Percentiles rank a stretch among this genome's conserved stretches.
Evolutionary conservation across 148 eudicot genomes (phyloP).

Genomic region (Linanthus parryae): DNA sequence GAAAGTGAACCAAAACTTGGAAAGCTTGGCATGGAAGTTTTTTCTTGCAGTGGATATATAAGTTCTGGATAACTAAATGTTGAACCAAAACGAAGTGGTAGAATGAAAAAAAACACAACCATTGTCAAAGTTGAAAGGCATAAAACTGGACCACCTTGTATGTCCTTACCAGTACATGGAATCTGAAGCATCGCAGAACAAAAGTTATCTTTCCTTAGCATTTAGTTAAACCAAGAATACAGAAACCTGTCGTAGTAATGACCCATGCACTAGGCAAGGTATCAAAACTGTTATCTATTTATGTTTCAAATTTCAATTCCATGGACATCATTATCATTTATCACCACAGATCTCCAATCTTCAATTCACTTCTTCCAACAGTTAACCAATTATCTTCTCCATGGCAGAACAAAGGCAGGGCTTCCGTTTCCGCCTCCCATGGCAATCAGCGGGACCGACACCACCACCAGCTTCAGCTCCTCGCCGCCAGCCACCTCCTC

Average conservation of each 20-base stretch:
- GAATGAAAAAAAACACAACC: neutral
- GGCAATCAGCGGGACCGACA: too few species aligned
- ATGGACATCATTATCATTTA: constrained; percentile 1
- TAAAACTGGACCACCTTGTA: neutral
- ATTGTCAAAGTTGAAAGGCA: neutral
- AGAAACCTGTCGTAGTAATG: neutral
- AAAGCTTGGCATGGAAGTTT: too few species aligned
- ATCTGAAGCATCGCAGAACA: constrained; percentile 2
- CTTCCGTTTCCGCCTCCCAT: constrained; percentile 13
- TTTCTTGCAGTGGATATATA: too few species aligned
- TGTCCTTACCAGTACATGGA: neutral
- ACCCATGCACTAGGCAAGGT: constrained; percentile 4
- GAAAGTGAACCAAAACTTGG: too few species aligned
- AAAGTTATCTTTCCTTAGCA: neutral
- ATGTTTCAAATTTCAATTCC: neutral
- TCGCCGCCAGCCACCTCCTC: too few species aligned
- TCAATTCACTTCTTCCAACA: neutral
- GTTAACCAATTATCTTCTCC: neutral
- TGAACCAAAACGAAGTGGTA: neutral
- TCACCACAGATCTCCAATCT: too few species aligned
- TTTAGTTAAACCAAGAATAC: neutral
- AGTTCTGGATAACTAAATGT: neutral
- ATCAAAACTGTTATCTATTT: constrained; percentile 4
- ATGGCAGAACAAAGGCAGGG: constrained; percentile 15
- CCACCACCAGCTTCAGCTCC: neutral